Evolutionary conservation across 371 early-diverging fungal genomes (phyloP).

Genomic region (Mortierella sp.): DNA sequence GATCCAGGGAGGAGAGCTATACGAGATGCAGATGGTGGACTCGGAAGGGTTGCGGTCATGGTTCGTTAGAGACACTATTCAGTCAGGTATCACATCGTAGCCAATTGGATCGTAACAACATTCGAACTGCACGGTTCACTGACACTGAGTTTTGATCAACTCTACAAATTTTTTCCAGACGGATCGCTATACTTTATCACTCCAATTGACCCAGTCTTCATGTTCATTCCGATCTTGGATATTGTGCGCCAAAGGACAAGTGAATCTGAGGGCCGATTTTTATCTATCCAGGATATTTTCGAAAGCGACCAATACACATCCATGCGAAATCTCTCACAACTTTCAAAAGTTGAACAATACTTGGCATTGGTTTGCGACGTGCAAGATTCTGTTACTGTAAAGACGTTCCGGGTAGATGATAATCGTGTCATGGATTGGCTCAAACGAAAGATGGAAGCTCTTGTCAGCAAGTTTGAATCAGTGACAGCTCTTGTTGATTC

Average conservation of each 20-base stretch:
- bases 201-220: slow-evolving; percentile 47
- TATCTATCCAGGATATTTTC: slow-evolving; percentile 31
- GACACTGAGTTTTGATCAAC: neutral
- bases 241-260: slow-evolving; percentile 31
- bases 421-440: slow-evolving; percentile 34
- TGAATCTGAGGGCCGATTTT: slow-evolving; percentile 34
- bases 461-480: slow-evolving; percentile 25
- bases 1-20: slow-evolving; percentile 41
- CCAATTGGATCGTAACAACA: neutral
- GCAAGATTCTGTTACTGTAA: slow-evolving; percentile 8
- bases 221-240: slow-evolving; percentile 53
- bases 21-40: slow-evolving; percentile 42
- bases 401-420: slow-evolving; percentile 37
- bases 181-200: slow-evolving; percentile 50
- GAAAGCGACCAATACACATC: slow-evolving; percentile 53
- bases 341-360: slow-evolving; percentile 13
- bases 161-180: slow-evolving; percentile 15
- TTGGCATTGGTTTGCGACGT: slow-evolving; percentile 36
- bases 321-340: slow-evolving; percentile 26
- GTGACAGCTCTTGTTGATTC: slow-evolving; percentile 26
- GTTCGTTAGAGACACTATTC: slow-evolving; percentile 44
- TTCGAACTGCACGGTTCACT: neutral
- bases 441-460: slow-evolving; percentile 30
- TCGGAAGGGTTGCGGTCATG: slow-evolving; percentile 51
- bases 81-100: slow-evolving; percentile 30